A percentile compares a stretch with the other conserved stretches of the same genome.
phyloP scores from a whole-genome alignment of 768 basidiomycete genomes.

The Russula dissimulans region DNA sequence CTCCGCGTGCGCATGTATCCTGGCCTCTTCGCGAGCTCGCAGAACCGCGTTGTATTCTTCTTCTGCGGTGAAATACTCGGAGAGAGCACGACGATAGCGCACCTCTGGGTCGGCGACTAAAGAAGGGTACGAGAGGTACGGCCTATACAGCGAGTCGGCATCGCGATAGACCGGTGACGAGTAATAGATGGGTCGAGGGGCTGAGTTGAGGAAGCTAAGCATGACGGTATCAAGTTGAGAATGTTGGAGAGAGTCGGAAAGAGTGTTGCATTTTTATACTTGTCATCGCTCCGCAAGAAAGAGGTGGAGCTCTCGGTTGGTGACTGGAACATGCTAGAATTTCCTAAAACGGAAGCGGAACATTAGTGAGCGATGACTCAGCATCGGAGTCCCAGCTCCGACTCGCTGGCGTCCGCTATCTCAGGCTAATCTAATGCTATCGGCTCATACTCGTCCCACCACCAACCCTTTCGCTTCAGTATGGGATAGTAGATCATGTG shows the following conservation, averaged over 20 bases:
- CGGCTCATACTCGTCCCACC: slow-evolving; percentile 1
- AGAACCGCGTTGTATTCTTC: slow-evolving; percentile 6
- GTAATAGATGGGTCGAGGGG: background rate
- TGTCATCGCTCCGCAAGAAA: background rate
- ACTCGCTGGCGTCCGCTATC: too few relatives aligned
- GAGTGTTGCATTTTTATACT: background rate
- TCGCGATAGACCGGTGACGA: background rate
- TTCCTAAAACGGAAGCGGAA: background rate
- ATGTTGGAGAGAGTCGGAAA: background rate
- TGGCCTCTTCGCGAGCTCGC: slow-evolving; percentile 1
- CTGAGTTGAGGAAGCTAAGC: background rate
- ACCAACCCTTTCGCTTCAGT: slow-evolving; percentile 1
- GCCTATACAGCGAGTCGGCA: background rate
- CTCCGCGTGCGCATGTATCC: background rate
- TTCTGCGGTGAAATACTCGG: slow-evolving; percentile 4
- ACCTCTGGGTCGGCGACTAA: background rate
- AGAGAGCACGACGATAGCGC: slow-evolving; percentile 15
- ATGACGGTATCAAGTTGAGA: background rate
- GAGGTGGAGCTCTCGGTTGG: background rate
- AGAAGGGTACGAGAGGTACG: background rate
- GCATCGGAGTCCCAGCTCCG: background rate
- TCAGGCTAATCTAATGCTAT: background rate
- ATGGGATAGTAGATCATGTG: slow-evolving; percentile 3
- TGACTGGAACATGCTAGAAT: slow-evolving; percentile 1
- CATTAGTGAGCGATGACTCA: background rate